phyloP scores from a whole-genome alignment of 805 yeast genomes.

The Metschnikowia rubicola region DNA sequence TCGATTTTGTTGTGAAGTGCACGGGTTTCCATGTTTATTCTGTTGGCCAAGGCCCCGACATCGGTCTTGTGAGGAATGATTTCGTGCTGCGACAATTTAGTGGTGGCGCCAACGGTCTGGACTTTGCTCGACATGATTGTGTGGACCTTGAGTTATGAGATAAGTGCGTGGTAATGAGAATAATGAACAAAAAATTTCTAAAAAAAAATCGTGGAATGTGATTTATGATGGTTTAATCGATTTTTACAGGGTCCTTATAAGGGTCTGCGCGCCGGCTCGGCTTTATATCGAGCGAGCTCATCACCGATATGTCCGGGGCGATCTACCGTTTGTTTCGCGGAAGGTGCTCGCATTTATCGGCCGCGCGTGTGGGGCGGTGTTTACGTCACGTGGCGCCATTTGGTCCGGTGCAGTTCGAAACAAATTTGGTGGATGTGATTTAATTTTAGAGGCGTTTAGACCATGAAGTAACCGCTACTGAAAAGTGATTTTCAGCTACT shows the following conservation, averaged over 20 bases:
- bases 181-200: too few species aligned
- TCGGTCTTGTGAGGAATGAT: constrained; percentile 77
- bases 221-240: too few species aligned
- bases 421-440: too few species aligned
- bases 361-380: neutral
- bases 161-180: too few species aligned
- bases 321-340: neutral
- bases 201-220: too few species aligned
- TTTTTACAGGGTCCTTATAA: too few species aligned
- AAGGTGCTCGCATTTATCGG: constrained; percentile 14
- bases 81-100: constrained; percentile 41
- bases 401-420: neutral
- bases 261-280: neutral
- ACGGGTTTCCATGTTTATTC: constrained; percentile 71
- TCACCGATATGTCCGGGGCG: constrained; percentile 14
- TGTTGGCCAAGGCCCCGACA: constrained; percentile 76
- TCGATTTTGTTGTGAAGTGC: constrained; percentile 65
- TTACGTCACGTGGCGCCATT: neutral
- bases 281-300: constrained; percentile 1
- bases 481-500: too few species aligned
- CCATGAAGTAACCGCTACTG: too few species aligned
- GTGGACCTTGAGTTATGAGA: too few species aligned
- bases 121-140: neutral
- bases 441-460: too few species aligned
- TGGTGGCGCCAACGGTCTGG: constrained; percentile 19